Evolutionary conservation across 129 eudicot species (phyloP), one percentile per base, ranked within the genome.

Genomic region (Artemisia annua): DNA sequence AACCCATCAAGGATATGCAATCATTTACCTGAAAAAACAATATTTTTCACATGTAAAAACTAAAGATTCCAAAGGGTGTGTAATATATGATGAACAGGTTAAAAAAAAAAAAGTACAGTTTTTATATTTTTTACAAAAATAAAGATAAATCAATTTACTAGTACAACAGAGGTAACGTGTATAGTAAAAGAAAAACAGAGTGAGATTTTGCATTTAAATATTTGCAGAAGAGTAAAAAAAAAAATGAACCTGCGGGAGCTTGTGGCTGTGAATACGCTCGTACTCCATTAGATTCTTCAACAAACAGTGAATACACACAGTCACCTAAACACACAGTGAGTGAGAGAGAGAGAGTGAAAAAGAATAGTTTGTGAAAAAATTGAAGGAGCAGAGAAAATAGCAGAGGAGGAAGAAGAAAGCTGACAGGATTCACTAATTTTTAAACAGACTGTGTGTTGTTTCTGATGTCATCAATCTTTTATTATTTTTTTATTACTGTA

Each of bases 211-310:
- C 46, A 39, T 39, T 39, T 7, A 39, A 39, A 39, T 1, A n/a
- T 5, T 19, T 51, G 70, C 44, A 58, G 69, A 46, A 32, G n/a
- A 57, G 69, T 17, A 43, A 57, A 55, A 20, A 20, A 20, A 32
- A 48, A 1, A 55, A 44, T 2, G 20, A 19, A 90, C 98, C 96
- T 87, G 96, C 72, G 69, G 22, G 28, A 71, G 86, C 69, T 87
- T 87, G 87, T 93, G 87, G 71, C 78, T 84, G 81, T 94, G 86
- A 73, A 93, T 90, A 84, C 98, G 77, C 48, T 93, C 91, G 91
- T 93, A 93, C 81, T 93, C 98, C 96, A 93, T 93, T 83, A 73
- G 88, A 87, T 78, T 28, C 76, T 77, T 46, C 46, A 28, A 26
- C 18, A 61, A 11, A 61, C 15, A 62, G 14, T 64, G 28, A 32